phyloP scores from a whole-genome alignment of 2,329 filamentous ascomycete genomes.

The Scortechinia acanthostroma region DNA sequence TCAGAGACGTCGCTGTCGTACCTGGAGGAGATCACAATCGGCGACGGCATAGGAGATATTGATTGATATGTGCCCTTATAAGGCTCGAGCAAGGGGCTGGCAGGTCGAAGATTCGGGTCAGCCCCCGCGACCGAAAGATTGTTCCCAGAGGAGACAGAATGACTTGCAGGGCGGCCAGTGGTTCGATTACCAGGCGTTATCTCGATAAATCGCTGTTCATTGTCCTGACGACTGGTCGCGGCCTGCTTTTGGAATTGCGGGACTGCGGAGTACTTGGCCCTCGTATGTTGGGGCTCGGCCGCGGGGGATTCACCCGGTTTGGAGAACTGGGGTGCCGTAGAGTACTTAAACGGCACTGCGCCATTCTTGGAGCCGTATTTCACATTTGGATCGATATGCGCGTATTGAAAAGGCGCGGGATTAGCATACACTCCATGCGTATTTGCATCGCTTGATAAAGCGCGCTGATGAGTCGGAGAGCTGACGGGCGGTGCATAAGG shows the following conservation, averaged over 20 bases:
- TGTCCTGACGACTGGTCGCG: not conserved
- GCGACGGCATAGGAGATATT: conserved; percentile 67
- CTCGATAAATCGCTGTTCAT: not conserved
- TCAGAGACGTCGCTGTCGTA: conserved; percentile 34
- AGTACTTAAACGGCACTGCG: not conserved
- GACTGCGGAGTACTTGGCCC: not conserved
- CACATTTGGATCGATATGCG: not conserved
- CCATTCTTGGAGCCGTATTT: not conserved
- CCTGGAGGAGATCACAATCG: conserved; percentile 30
- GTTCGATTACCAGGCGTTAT: not conserved
- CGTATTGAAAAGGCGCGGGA: not conserved
- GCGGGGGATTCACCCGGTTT: too few relatives aligned
- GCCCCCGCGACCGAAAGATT: not conserved
- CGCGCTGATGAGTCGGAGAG: too few relatives aligned
- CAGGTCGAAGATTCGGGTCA: not conserved
- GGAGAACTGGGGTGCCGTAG: not conserved
- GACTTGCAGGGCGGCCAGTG: not conserved
- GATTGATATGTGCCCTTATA: conserved; percentile 69
- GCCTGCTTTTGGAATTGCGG: not conserved
- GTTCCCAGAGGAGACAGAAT: not conserved
- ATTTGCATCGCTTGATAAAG: not conserved
- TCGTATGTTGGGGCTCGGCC: too few relatives aligned
- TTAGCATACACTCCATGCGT: not conserved
- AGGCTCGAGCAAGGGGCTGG: conserved; percentile 52
- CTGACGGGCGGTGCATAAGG: not conserved